Conservation (phyloP, 1,284 basidiomycete species). For the Pseudozyma sp. region DNA sequence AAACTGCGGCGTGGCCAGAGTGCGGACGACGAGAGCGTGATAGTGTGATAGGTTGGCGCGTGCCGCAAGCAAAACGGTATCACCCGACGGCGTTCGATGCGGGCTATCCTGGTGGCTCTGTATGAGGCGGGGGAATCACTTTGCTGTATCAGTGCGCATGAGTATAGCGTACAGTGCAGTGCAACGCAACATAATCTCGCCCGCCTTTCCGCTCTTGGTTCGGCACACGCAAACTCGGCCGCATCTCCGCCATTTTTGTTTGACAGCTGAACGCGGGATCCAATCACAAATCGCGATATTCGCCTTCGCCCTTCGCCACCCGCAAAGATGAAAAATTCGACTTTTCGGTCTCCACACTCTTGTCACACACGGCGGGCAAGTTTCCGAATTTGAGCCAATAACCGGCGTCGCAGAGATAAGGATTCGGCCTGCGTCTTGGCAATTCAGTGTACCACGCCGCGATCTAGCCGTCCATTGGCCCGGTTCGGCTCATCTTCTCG, state of each 20-base stretch:
- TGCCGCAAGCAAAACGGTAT: too few species aligned
- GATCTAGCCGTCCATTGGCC: background rate
- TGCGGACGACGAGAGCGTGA: background rate
- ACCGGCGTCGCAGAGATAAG: background rate
- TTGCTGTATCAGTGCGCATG: too few species aligned
- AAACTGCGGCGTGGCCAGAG: too few species aligned
- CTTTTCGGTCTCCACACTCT: background rate
- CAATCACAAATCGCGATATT: background rate
- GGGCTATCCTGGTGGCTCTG: too few species aligned
- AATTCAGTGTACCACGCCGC: background rate
- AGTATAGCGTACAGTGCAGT: too few species aligned
- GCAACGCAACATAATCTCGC: too few species aligned
- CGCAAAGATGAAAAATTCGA: background rate
- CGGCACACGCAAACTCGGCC: conserved; percentile 3
- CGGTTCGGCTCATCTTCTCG: background rate
- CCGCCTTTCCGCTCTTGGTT: too few species aligned
- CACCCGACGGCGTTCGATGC: too few species aligned
- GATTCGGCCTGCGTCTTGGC: background rate
- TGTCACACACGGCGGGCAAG: background rate
- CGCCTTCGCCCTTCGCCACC: background rate
- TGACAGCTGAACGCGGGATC: background rate
- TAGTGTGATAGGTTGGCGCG: too few species aligned
- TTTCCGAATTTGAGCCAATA: background rate
- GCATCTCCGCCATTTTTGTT: background rate
- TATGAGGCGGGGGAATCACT: background rate